Percentiles rank a stretch among this genome's conserved stretches.
These are phyloP conservation scores for Clarkia xantiana DNA, from an alignment of 345 rosid genomes.

Conservation along the genomic window DNA sequence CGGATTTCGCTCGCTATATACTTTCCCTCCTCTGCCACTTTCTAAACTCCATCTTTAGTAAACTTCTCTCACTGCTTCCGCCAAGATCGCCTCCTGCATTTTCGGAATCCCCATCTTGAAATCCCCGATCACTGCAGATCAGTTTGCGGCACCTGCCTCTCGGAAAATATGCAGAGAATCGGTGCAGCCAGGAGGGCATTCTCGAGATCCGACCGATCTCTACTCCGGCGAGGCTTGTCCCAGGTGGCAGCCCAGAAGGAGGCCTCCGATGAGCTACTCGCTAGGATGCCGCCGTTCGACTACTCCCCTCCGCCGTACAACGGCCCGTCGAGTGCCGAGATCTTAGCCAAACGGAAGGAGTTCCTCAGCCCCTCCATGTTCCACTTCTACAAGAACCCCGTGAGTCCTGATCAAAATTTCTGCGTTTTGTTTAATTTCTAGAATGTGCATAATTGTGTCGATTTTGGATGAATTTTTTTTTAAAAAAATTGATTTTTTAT, in stretches of 20 bases:
- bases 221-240: too few species aligned
- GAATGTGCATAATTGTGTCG: not conserved
- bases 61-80: too few species aligned
- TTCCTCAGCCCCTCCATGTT: constrained; percentile 71
- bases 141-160: too few species aligned
- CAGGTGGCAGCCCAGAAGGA: constrained; percentile 18
- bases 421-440: not conserved
- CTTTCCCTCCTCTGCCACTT: too few species aligned
- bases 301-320: constrained; percentile 72
- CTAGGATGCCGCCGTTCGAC: constrained; percentile 62
- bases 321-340: constrained; percentile 68
- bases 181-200: too few species aligned
- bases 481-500: not conserved
- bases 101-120: too few species aligned
- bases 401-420: constrained; percentile 14
- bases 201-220: too few species aligned
- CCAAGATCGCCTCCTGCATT: too few species aligned
- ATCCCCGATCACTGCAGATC: too few species aligned
- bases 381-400: constrained; percentile 54
- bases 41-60: too few species aligned
- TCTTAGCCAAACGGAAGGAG: constrained; percentile 48
- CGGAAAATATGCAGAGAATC: too few species aligned
- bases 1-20: too few species aligned
- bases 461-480: not conserved
- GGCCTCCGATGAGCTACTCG: constrained; percentile 18